Base-by-base conservation (phyloP, 257 asterid species). In the Paulownia fortunei region DNA sequence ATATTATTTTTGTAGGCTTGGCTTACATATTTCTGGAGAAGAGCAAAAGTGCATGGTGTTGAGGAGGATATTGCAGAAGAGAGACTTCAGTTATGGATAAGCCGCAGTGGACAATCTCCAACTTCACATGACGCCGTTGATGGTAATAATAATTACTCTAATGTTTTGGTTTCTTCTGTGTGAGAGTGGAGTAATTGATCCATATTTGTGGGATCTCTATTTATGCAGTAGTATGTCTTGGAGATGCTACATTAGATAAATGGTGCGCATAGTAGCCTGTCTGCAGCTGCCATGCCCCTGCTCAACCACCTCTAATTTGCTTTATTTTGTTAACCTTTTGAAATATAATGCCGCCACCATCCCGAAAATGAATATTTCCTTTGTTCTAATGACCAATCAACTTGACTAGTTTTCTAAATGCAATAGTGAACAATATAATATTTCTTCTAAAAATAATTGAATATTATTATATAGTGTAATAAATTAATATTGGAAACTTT, bases 1-100 rank as follows among this genome's bases (percentile, higher is more conserved):
- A 54, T 78, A 23, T 70, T 21, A 58, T 65, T 41, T 78, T 76
- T 74, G 41, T 89, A 96, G 99, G 95, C 99, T 55, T 96, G 99
- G 99, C 97, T 96, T 82, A 87, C 95, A 56, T 96, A 93, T 87
- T 93, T 96, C 84, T 96, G 98, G 99, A 93, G 97, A 91, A 93
- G 99, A 82, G 98, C 99, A 79, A 89, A 89, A 82, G 92, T 73
- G 46, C 98, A 93, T 80, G 82, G 89, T 42, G 99, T 96, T 59
- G 99, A 96, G 87, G 98, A 92, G 76, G 99, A 96, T 88, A 87
- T 93, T 84, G 97, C 99, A 39, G 98, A 96, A 46, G 99, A 93
- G 83, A 89, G 93, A 68, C 97, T 96, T 81, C 95, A 87, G 47
- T 75, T 86, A 46, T 96, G 98, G 98, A 87, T 90, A 76, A 89